These are phyloP conservation scores for Halophytophthora polymorphica DNA, from an alignment of 352 stramenopile genomes.

Conservation along the genomic window DNA sequence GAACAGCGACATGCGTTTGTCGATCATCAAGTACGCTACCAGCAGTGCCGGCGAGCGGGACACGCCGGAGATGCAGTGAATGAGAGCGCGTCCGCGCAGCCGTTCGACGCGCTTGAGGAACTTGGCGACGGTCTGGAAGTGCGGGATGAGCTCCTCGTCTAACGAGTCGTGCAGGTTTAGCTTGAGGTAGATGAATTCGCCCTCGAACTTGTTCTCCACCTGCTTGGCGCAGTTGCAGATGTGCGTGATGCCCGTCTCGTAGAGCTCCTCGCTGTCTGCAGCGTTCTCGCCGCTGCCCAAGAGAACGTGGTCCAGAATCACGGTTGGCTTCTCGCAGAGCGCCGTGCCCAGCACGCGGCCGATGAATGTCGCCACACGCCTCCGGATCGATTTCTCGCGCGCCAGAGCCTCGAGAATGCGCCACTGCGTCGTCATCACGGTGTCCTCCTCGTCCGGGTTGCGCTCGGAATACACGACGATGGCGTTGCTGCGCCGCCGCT, in stretches of 20 bases:
- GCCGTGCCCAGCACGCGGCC: conserved; percentile 20
- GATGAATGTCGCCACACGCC: conserved; percentile 20
- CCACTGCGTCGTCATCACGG: conserved; percentile 35
- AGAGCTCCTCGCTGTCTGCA: conserved; percentile 36
- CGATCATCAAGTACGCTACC: conserved; percentile 66
- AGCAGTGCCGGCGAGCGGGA: conserved; percentile 56
- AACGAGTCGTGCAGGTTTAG: conserved; percentile 45
- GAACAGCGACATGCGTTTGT: conserved; percentile 56
- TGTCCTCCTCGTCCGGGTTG: conserved; percentile 59
- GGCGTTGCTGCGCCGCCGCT: conserved; percentile 19
- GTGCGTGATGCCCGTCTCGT: conserved; percentile 45
- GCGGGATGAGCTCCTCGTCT: conserved; percentile 49
- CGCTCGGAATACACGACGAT: conserved; percentile 40
- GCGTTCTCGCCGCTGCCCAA: conserved; percentile 47
- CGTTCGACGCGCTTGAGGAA: conserved; percentile 55
- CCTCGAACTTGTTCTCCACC: conserved; percentile 54
- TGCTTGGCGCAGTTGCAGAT: conserved; percentile 61
- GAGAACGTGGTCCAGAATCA: conserved; percentile 48
- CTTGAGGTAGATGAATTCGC: conserved; percentile 67
- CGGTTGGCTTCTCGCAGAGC: conserved; percentile 18
- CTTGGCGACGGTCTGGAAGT: conserved; percentile 49
- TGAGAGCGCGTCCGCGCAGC: conserved; percentile 42
- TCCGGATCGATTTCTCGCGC: conserved; percentile 25
- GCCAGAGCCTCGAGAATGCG: conserved; percentile 33
- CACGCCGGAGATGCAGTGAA: conserved; percentile 54